Base-by-base conservation (phyloP, 495 filamentous ascomycete species). In the Pseudotulostoma volvatum region DNA sequence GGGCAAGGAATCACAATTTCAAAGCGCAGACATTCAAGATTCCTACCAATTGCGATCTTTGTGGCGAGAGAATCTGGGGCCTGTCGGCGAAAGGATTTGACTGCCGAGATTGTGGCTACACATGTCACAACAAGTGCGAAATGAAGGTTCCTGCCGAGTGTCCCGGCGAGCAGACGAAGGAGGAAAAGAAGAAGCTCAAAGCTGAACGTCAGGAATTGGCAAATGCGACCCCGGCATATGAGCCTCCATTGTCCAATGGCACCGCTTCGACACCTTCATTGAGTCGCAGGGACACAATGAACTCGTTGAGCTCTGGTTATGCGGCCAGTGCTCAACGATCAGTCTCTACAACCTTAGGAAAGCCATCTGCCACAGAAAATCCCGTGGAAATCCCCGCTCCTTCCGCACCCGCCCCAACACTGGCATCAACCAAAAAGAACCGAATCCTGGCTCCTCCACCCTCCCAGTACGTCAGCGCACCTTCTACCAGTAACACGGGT, bases 11-110 rank as follows among this genome's bases (percentile, higher is more conserved):
- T 46, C 90, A 99, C 57, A 86, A 88, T 47, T 96, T 99, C 71
- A 90, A 88, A 54, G 79, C 84, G 23, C 82, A 94, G 47, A 96
- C 87, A 0, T 96, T 95, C 70, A 96, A 94, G 52, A 93, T 99
- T 38, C 92, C 92, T 0, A 99, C 90, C 3, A 96, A 95, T 53
- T 99, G 90, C 57, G 88, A 99, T 51, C 67, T 93, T 3, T 99
- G 90, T 45, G 84, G 85, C 3, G 90, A 99, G 46, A 73, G 88
- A 7, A 93, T 96, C 52, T 96, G 90, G 90, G 90, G 90, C 2
- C 53, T 99, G 9, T 85, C 81, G 1, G 90, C 90, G 17, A 96
- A 96, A 59, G 90, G 92, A 1, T 93, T 92, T 43, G 84, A 85
- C 54, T 99, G 90, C 53, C 73, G 78, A 42, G 86, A 94, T 53